Evolutionary conservation across 2,329 filamentous ascomycete species (phyloP), one percentile per base, ranked within the genome.

Genomic region (Cytospora paraplurivora): DNA sequence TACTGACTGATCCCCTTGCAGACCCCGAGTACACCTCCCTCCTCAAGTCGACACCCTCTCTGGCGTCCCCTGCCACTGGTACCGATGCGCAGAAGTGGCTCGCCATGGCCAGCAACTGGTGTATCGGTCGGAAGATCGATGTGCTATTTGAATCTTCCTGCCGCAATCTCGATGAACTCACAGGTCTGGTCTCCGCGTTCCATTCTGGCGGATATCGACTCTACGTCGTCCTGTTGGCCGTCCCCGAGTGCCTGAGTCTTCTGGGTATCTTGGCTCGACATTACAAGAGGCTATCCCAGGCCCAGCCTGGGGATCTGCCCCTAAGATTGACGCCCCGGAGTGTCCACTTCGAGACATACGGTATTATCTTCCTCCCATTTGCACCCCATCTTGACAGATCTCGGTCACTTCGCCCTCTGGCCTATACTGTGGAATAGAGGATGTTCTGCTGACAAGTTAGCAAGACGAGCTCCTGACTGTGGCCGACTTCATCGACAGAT

Each of bases 341-440:
- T 63, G 76, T 82, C n/a, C 80, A 82, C 58, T 77, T 81, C 57
- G 79, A 79, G 62, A 79, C 78, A 33, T 81, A 77, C 51, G 67
- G 41, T 44, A 44, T 10, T 44, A 10, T 4, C 10, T 19, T 7
- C 41, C 17, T 15, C 1, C 19, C 41, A 44, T n/a, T 8, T 44
- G 41, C 8, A 10, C 17, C 41, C 7, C 32, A 54, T 13, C 37
- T 38, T 1, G 8, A 10, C 38, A 1, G 21, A 17, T 27, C 27
- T 27, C 27, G 27, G 27, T 27, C 27, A 27, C 27, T 27, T 27
- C 27, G 27, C 27, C 27, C 2, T 27, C 27, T 27, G 27, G 27
- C 27, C 27, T 27, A 27, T 27, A 3, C 27, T 27, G 27, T 27
- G 3, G 4, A 19, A 5, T 1, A 13, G 37, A 5, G 27, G 11